Base-by-base conservation (phyloP, 2,329 filamentous ascomycete genomes). In the Metarhizium guizhouense region DNA sequence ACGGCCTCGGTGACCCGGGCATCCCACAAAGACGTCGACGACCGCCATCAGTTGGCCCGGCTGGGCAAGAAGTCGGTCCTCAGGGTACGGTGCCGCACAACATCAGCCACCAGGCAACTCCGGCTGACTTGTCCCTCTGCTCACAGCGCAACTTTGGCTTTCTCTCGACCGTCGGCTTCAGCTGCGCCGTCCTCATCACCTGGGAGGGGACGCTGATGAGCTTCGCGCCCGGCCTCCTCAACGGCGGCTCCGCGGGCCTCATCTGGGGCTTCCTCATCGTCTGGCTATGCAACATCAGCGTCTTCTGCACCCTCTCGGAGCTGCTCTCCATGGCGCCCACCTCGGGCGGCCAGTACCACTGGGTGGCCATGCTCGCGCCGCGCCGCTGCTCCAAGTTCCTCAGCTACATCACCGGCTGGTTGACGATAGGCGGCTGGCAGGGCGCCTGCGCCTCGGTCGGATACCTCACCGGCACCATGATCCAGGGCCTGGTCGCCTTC, bases 311-410 rank as follows among this genome's bases (percentile, higher is more conserved):
- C 30, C 62, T 68, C 57, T 65, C 63, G 14, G 75, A 76, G 63
- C 68, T 76, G 59, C 71, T 72, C 2, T 76, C 72, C 0, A 76
- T 77, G 68, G 72, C 78, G 57, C 60, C 80, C 62, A 63, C 82
- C 61, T 56, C 78, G 0, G 81, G 80, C 47, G 52, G 81, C 7
- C 80, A 85, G 66, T 84, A 84, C 58, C 79, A 83, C 62, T 83
- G 80, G 79, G 78, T 83, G 0, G 78, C 76, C 1, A 75, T 79
- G 60, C 74, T 83, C 53, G 76, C 66, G 2, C 76, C 79, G 0
- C 66, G 66, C 1, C 68, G 67, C 20, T 72, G 71, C 32, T 76
- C 81, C 59, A 79, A 76, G 56, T 75, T 79, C 51, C 68, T 83
- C 6, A 82, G 78, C 58, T 84, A 83, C 62, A 66, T 77, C 4